Percentiles rank a stretch among this genome's conserved stretches.
phyloP scores from a whole-genome alignment of 2,329 filamentous ascomycete genomes.

The Sporothrix variecibatus region DNA sequence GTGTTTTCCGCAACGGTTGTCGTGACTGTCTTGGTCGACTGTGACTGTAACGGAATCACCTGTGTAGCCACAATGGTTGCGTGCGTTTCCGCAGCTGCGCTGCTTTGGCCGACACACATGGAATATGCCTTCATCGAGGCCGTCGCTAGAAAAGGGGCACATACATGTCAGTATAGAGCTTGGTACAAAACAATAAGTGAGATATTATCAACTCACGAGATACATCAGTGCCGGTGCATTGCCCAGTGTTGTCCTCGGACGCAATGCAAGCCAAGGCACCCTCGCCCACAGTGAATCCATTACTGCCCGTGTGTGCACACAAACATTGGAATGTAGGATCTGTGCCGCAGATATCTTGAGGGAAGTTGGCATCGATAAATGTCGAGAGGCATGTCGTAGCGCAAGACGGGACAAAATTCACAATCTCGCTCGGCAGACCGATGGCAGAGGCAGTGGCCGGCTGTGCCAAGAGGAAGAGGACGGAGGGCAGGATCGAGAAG shows the following conservation, averaged over 20 bases:
- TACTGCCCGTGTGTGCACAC: slow-evolving; percentile 59
- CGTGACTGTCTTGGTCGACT: slow-evolving; percentile 34
- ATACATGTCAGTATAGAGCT: neutral
- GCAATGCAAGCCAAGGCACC: slow-evolving; percentile 68
- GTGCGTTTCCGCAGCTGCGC: slow-evolving; percentile 60
- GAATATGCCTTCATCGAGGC: slow-evolving; percentile 52
- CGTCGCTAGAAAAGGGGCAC: neutral
- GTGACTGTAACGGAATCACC: slow-evolving; percentile 41
- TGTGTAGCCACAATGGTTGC: slow-evolving; percentile 60
- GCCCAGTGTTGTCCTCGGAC: slow-evolving; percentile 51
- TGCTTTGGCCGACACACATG: slow-evolving; percentile 57
- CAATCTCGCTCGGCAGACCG: slow-evolving; percentile 43
- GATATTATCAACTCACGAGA: slow-evolving; percentile 40
- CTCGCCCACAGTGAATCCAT: slow-evolving; percentile 71
- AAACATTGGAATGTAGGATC: slow-evolving; percentile 61
- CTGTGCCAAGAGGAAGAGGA: neutral
- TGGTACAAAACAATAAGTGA: neutral
- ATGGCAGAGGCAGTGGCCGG: slow-evolving; percentile 23
- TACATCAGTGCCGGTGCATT: slow-evolving; percentile 53
- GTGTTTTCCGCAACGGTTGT: slow-evolving; percentile 42
- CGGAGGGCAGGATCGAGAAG: slow-evolving; percentile 31
- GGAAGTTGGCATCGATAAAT: slow-evolving; percentile 64
- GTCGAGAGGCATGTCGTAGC: slow-evolving; percentile 62
- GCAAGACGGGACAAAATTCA: slow-evolving; percentile 57
- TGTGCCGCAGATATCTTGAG: slow-evolving; percentile 49